Percentiles rank a stretch among this genome's conserved stretches.
phyloP scores from a whole-genome alignment of 371 early-diverging fungal genomes.

The Haplosporangium sp. region DNA sequence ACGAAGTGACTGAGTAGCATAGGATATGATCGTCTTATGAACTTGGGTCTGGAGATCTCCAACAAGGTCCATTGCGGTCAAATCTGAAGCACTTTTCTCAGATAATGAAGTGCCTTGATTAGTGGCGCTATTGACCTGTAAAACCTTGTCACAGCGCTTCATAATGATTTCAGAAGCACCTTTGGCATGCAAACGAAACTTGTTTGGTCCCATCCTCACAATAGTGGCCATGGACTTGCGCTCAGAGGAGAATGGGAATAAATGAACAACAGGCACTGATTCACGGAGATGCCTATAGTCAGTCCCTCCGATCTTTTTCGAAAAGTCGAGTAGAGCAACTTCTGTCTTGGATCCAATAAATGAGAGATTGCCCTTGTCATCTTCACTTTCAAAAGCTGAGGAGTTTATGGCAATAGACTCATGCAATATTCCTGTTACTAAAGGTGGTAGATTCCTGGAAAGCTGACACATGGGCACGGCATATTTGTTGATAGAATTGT shows the following conservation, averaged over 20 bases:
- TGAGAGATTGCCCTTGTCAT: constrained; percentile 63
- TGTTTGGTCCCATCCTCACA: constrained; percentile 60
- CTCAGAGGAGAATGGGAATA: constrained; percentile 86
- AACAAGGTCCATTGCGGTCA: constrained; percentile 64
- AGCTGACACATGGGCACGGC: constrained; percentile 61
- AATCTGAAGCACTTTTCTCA: constrained; percentile 48
- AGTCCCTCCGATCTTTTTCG: constrained; percentile 63
- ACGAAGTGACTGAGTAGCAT: constrained; percentile 73
- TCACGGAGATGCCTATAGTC: constrained; percentile 65
- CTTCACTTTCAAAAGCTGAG: constrained; percentile 81
- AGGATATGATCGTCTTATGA: constrained; percentile 69
- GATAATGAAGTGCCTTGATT: constrained; percentile 26
- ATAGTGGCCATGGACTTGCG: constrained; percentile 92
- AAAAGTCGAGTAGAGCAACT: constrained; percentile 79
- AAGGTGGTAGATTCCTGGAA: constrained; percentile 57
- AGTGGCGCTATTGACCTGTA: constrained; percentile 27
- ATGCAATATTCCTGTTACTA: constrained; percentile 61
- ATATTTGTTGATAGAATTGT: constrained; percentile 51
- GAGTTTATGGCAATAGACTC: constrained; percentile 86
- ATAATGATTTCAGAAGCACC: constrained; percentile 91
- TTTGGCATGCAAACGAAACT: constrained; percentile 80
- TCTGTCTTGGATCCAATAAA: constrained; percentile 88
- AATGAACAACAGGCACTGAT: constrained; percentile 62
- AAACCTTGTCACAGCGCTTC: constrained; percentile 53
- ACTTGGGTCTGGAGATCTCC: constrained; percentile 59